phyloP scores from a whole-genome alignment of 352 stramenopile genomes.

The Globisporangium middletonii region DNA sequence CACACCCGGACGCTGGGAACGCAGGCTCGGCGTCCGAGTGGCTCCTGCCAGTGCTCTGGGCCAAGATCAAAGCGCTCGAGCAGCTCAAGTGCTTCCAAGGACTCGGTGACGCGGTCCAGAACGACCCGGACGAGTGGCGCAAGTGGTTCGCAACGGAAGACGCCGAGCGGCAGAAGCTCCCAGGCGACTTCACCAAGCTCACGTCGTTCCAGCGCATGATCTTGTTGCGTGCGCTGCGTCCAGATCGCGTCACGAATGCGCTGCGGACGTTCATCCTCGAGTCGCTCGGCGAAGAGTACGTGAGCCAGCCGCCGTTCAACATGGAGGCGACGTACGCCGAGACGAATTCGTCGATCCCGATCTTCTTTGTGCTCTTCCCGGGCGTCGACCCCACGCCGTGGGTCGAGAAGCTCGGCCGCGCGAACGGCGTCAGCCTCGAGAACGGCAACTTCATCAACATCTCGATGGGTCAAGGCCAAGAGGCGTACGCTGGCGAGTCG shows the following conservation, averaged over 20 bases:
- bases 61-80: constrained; percentile 92
- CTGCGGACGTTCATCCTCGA: constrained; percentile 90
- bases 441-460: constrained; percentile 97
- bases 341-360: constrained; percentile 88
- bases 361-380: constrained; percentile 95
- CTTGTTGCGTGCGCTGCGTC: constrained; percentile 89
- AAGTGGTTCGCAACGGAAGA: constrained; percentile 96
- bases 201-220: constrained; percentile 82
- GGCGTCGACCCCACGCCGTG: constrained; percentile 93
- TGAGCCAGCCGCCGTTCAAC: constrained; percentile 91
- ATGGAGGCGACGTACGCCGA: constrained; percentile 90
- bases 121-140: constrained; percentile 95
- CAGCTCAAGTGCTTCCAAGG: constrained; percentile 89
- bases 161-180: constrained; percentile 91
- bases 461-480: constrained; percentile 90
- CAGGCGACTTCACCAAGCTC: constrained; percentile 89
- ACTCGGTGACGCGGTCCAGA: constrained; percentile 94
- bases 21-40: constrained; percentile 92
- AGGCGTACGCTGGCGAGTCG: constrained; percentile 89
- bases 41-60: constrained; percentile 87
- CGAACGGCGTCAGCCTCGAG: constrained; percentile 87
- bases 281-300: constrained; percentile 85
- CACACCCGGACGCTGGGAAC: constrained; percentile 85
- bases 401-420: constrained; percentile 89
- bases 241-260: constrained; percentile 93